phyloP scores from a whole-genome alignment of 225 moss, liverwort and hornwort genomes.

The Physcomitrium patens region DNA sequence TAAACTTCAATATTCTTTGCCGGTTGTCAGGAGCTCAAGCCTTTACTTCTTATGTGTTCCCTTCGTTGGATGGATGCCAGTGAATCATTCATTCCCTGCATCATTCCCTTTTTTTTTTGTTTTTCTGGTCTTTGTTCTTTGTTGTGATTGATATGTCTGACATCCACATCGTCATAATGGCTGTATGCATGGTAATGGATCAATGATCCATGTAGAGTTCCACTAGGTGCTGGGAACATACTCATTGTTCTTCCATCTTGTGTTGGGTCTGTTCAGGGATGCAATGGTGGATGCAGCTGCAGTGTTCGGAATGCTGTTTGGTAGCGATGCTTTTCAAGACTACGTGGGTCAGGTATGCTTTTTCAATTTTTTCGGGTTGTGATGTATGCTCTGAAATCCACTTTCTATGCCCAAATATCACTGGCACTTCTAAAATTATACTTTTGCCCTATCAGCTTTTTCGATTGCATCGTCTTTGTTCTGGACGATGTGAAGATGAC shows the following conservation, averaged over 20 bases:
- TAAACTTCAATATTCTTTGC: neutral
- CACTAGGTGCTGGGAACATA: neutral
- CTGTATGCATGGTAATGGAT: neutral
- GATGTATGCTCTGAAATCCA: neutral
- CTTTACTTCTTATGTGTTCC: neutral
- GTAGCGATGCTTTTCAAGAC: constrained; percentile 61
- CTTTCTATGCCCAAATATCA: neutral
- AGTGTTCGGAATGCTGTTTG: constrained; percentile 67
- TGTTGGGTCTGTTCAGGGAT: constrained; percentile 39
- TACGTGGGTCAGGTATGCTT: constrained; percentile 56
- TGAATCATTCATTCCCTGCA: neutral
- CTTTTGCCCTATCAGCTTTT: neutral
- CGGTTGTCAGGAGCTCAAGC: neutral
- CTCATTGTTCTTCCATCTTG: neutral
- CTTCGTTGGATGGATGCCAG: too few species aligned
- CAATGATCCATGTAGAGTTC: too few species aligned
- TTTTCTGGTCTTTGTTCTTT: too few species aligned
- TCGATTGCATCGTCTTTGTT: neutral
- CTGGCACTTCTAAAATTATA: neutral
- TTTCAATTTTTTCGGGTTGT: neutral
- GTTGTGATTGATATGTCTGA: neutral
- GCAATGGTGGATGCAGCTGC: constrained; percentile 60
- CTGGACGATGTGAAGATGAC: neutral
- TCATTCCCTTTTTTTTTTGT: neutral
- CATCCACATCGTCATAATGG: neutral